Percentiles rank a stretch among this genome's conserved stretches.
Conservation (phyloP, 106 monocot species). For the Dioscorea dumetorum region DNA sequence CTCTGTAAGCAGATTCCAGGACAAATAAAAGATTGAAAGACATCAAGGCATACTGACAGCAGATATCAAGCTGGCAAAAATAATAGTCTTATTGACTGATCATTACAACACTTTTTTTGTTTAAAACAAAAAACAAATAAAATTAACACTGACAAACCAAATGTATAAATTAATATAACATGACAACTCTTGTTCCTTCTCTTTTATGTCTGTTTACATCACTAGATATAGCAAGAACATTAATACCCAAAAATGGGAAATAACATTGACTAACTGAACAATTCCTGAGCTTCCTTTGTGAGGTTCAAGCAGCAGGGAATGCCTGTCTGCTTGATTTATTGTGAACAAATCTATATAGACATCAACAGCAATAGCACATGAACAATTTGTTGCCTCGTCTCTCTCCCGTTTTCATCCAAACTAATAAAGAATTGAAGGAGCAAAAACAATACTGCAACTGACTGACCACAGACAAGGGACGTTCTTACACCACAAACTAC, state of each 20-base stretch:
- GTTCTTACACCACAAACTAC: constrained; percentile 18
- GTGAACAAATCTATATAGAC: constrained; percentile 15
- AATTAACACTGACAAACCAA: too few relatives aligned
- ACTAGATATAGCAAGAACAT: constrained; percentile 1
- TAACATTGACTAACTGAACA: constrained; percentile 1
- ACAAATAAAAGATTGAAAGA: too few relatives aligned
- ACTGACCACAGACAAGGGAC: neutral
- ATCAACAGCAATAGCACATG: constrained; percentile 16
- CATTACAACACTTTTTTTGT: too few relatives aligned
- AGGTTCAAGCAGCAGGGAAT: neutral
- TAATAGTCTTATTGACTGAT: too few relatives aligned
- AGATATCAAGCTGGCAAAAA: too few relatives aligned
- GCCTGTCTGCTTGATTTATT: constrained; percentile 10
- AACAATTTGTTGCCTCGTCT: constrained; percentile 3
- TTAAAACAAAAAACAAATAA: too few relatives aligned
- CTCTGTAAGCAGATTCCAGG: too few relatives aligned
- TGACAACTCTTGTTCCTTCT: neutral
- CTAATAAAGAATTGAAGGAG: constrained; percentile 34
- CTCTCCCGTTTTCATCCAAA: constrained; percentile 3
- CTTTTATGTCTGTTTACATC: neutral
- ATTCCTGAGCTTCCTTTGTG: neutral
- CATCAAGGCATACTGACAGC: too few relatives aligned
- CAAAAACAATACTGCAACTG: constrained; percentile 1
- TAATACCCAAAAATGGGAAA: constrained; percentile 2
- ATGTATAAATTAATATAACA: too few relatives aligned